Base-by-base conservation (phyloP, 805 yeast species). In the Nakazawaea anatomiae region DNA sequence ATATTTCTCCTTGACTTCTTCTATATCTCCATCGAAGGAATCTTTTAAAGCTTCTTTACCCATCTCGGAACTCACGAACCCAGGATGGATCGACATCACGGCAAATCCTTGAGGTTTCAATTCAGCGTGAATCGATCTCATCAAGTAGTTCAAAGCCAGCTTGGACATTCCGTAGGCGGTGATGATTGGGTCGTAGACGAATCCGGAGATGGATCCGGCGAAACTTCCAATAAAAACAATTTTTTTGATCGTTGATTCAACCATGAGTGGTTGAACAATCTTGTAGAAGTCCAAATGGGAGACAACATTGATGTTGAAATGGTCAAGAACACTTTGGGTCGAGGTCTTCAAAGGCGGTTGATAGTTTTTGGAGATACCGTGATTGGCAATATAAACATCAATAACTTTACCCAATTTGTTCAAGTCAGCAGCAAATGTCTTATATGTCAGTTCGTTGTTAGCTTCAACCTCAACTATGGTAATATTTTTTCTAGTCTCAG, bases 371-470 rank as follows among this genome's bases (percentile, higher is more conserved):
- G 41, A n/a, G n/a, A 58, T 41, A 8, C 68, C 73, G 7, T 71
- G 71, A 54, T 69, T 70, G 28, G 66, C 60, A 42, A 71, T 63
- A 42, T 64, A 66, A 4, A 67, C 64, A 55, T 70, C 74, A 49
- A 70, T 64, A 0, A 55, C 58, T 7, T 51, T 54, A 29, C 58
- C 56, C 27, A 57, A 40, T 30, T 46, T 41, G n/a, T 52, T 39
- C 29, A 62, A 42, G 42, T 57, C 57, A 1, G 46, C 48, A 4
- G 53, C 56, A 27, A 62, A 39, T 2, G 35, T 36, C 18, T 56
- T 53, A 32, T 59, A 55, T 29, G 65, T 57, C 10, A 52, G 56
- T 27, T 53, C 55, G 3, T 51, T 25, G 5, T 57, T 46, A 34
- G 56, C 52, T 41, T 64, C 68, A 35, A 62, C 55, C 14, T 50